These are phyloP conservation scores for Paecilomyces niveus DNA, from an alignment of 2,329 filamentous ascomycete species.

Conservation along the genomic window DNA sequence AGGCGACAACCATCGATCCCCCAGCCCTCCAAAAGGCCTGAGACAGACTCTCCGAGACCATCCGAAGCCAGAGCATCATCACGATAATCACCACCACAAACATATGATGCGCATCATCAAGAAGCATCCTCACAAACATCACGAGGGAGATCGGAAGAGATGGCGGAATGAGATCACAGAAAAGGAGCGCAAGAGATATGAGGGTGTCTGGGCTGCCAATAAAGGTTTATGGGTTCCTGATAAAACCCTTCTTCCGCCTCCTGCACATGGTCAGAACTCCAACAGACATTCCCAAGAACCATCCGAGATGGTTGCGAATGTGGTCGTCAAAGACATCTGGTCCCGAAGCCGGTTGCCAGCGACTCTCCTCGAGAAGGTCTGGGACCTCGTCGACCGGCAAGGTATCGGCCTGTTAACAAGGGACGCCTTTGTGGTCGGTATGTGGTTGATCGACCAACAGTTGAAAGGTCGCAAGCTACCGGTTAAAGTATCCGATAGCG, in stretches of 20 bases:
- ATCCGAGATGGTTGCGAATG: slow-evolving; percentile 36
- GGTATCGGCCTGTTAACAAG: slow-evolving; percentile 30
- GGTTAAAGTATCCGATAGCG: slow-evolving; percentile 36
- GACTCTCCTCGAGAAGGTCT: slow-evolving; percentile 35
- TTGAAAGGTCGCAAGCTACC: slow-evolving; percentile 42
- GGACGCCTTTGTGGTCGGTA: slow-evolving; percentile 44
- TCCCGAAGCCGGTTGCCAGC: slow-evolving; percentile 37
- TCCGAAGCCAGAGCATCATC: slow-evolving; percentile 23
- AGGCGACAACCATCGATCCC: slow-evolving; percentile 20
- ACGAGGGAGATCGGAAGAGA: slow-evolving; percentile 41
- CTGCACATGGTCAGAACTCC: slow-evolving; percentile 4
- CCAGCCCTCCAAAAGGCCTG: slow-evolving; percentile 32
- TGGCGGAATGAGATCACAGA: slow-evolving; percentile 40
- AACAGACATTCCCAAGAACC: slow-evolving; percentile 15
- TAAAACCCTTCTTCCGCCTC: slow-evolving; percentile 6
- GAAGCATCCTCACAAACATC: slow-evolving; percentile 42
- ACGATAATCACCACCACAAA: slow-evolving; percentile 15
- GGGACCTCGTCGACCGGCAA: slow-evolving; percentile 38
- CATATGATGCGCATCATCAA: slow-evolving; percentile 29
- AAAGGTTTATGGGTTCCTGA: slow-evolving; percentile 32
- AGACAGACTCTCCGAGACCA: slow-evolving; percentile 36
- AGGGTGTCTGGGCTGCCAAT: slow-evolving; percentile 46
- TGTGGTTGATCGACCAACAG: slow-evolving; percentile 45
- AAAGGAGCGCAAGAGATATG: slow-evolving; percentile 41
- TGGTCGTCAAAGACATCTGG: slow-evolving; percentile 45